Evolutionary conservation across 2,329 filamentous ascomycete species (phyloP).

Genomic region (Magnaporthiopsis rhizophila): DNA sequence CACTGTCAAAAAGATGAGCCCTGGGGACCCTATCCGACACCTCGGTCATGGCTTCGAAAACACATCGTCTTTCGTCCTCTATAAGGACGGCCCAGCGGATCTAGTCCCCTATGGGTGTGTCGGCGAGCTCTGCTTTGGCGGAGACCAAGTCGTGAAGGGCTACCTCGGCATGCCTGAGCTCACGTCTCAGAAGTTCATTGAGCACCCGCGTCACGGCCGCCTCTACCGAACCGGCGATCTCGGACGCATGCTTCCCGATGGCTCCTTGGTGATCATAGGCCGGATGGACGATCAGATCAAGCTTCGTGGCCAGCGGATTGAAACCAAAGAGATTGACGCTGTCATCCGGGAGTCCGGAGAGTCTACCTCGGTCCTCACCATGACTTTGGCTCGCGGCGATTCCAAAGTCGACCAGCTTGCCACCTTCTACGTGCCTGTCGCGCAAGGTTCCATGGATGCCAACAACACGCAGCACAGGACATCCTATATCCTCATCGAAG

Average conservation of each 20-base stretch:
- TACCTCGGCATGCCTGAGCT: constrained; percentile 61
- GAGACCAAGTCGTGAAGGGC: constrained; percentile 68
- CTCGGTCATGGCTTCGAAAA: constrained; percentile 70
- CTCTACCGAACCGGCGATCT: constrained; percentile 79
- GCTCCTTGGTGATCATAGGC: constrained; percentile 64
- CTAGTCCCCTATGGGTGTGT: constrained; percentile 61
- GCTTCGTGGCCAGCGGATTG: constrained; percentile 70
- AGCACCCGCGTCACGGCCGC: constrained; percentile 60
- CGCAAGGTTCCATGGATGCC: constrained; percentile 2
- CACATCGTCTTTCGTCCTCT: constrained; percentile 64
- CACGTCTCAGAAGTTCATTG: constrained; percentile 58
- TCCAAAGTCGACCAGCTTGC: constrained; percentile 59
- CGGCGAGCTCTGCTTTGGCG: constrained; percentile 82
- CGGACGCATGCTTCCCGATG: constrained; percentile 70
- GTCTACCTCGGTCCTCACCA: constrained; percentile 23
- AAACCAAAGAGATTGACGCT: constrained; percentile 67
- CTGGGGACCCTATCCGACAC: constrained; percentile 57
- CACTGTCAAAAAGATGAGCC: constrained; percentile 58
- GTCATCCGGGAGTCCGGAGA: constrained; percentile 42
- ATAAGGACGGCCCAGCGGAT: constrained; percentile 29
- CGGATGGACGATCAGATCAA: constrained; percentile 76
- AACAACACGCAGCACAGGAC: constrained; percentile 20
- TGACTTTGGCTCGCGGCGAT: constrained; percentile 12
- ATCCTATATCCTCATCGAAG: not conserved
- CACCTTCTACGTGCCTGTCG: constrained; percentile 57